Conservation (phyloP, 257 asterid species). For the Penstemon davidsonii region DNA sequence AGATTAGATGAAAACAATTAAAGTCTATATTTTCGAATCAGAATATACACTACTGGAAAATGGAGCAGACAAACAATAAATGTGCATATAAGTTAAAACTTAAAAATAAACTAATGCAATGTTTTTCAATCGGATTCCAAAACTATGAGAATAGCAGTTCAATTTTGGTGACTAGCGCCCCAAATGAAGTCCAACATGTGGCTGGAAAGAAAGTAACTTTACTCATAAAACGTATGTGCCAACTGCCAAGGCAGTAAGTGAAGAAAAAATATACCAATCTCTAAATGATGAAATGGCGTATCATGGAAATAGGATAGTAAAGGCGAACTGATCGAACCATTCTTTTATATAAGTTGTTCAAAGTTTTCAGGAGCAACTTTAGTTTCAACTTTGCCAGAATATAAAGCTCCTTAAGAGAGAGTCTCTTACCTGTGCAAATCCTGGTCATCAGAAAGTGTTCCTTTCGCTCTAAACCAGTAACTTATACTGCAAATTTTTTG, state of each 20-base stretch:
- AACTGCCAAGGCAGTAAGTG: background rate
- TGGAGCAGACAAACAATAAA: background rate
- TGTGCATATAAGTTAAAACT: background rate
- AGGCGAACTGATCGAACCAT: conserved; percentile 1
- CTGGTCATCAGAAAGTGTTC: conserved; percentile 87
- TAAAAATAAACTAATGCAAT: background rate
- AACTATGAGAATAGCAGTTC: background rate
- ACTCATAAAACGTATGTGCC: too few relatives aligned
- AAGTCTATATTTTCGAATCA: background rate
- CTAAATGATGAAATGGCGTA: conserved; percentile 6
- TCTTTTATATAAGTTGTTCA: conserved; percentile 1
- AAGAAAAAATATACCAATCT: background rate
- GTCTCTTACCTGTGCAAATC: conserved; percentile 78
- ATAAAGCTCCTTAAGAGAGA: conserved; percentile 19
- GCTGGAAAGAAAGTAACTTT: background rate
- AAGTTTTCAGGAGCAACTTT: conserved; percentile 14
- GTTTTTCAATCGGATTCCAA: background rate
- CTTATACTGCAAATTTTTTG: conserved; percentile 58
- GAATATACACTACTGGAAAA: background rate
- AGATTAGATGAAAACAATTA: conserved; percentile 8
- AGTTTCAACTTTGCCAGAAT: conserved; percentile 12
- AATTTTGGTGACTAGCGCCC: conserved; percentile 11
- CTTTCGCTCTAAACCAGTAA: conserved; percentile 96
- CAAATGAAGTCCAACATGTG: conserved; percentile 6
- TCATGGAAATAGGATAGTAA: conserved; percentile 9